Evolutionary conservation across 2,329 filamentous ascomycete species (phyloP).

Genomic region (Paracamarosporium sp.): DNA sequence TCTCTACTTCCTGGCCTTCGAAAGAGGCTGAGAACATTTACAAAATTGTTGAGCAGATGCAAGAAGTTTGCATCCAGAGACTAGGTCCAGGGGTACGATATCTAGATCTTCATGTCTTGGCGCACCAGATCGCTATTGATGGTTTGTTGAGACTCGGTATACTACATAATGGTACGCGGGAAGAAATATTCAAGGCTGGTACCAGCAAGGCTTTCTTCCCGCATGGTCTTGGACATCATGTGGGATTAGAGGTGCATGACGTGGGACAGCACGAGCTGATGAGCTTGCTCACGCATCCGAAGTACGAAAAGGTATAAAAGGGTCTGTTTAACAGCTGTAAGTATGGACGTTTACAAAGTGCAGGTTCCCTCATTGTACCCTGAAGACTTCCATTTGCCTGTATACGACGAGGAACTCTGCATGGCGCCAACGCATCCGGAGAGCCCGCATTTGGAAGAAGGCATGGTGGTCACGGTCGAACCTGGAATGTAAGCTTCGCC

Average conservation of each 20-base stretch:
- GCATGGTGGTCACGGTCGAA: constrained; percentile 64
- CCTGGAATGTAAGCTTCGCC: constrained; percentile 54
- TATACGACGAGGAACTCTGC: constrained; percentile 38
- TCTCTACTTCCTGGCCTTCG: constrained; percentile 72
- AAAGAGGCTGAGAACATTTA: constrained; percentile 76
- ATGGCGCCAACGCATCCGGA: constrained; percentile 38
- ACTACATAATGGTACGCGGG: constrained; percentile 66
- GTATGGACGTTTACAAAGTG: constrained; percentile 13
- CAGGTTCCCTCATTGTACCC: constrained; percentile 42
- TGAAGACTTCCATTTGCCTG: constrained; percentile 38
- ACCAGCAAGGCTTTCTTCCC: constrained; percentile 93
- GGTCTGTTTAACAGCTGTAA: not conserved
- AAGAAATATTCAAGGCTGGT: constrained; percentile 77
- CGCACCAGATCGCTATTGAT: constrained; percentile 73
- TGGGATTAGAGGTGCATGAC: constrained; percentile 93
- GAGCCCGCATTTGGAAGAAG: constrained; percentile 53
- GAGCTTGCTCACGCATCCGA: constrained; percentile 33
- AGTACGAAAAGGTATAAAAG: constrained; percentile 32
- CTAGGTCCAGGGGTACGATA: constrained; percentile 74
- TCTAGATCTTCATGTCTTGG: constrained; percentile 74
- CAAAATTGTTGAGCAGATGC: constrained; percentile 80
- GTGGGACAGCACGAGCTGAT: constrained; percentile 45
- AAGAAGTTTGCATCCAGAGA: constrained; percentile 72
- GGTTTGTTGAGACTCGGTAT: constrained; percentile 77
- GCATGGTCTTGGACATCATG: constrained; percentile 87